Percentiles rank a stretch among this genome's conserved stretches.
Conservation (phyloP, 2,329 filamentous ascomycete genomes). For the Pseudopithomyces maydicus region DNA sequence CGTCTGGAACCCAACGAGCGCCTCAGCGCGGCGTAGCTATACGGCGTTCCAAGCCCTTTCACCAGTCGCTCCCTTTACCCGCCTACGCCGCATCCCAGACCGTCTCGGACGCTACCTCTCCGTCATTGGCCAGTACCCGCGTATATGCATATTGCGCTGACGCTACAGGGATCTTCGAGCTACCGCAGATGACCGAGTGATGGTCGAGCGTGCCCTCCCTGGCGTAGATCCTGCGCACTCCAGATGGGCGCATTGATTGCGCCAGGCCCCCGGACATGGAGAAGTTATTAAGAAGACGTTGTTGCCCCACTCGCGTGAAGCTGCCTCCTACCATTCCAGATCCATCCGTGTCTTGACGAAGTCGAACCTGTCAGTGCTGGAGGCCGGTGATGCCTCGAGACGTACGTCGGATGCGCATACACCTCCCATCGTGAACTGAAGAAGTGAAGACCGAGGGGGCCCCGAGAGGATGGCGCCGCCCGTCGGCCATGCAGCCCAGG, state of each 20-base stretch:
- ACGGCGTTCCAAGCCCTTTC: not conserved
- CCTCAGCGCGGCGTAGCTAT: conserved; percentile 1
- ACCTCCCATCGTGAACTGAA: not conserved
- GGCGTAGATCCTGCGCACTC: conserved; percentile 9
- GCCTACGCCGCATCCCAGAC: not conserved
- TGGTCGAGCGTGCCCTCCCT: not conserved
- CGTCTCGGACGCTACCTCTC: not conserved
- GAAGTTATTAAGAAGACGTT: not conserved
- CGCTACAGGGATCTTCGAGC: not conserved
- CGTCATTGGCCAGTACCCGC: conserved; percentile 7
- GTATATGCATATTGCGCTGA: conserved; percentile 8
- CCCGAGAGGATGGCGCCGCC: conserved; percentile 9
- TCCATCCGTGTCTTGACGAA: not conserved
- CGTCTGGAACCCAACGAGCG: not conserved
- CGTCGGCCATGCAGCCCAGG: conserved; percentile 8
- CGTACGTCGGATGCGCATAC: not conserved
- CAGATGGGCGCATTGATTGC: conserved; percentile 6
- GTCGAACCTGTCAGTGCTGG: not conserved
- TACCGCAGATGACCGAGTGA: conserved; percentile 4
- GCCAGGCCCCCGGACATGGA: conserved; percentile 4
- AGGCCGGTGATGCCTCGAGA: conserved; percentile 1
- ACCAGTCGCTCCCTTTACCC: conserved; percentile 2
- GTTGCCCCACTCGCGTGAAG: conserved; percentile 2
- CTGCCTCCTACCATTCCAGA: not conserved
- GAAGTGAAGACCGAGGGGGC: conserved; percentile 6